Conservation (phyloP, 495 filamentous ascomycete genomes). For the Aspergillus steynii region DNA sequence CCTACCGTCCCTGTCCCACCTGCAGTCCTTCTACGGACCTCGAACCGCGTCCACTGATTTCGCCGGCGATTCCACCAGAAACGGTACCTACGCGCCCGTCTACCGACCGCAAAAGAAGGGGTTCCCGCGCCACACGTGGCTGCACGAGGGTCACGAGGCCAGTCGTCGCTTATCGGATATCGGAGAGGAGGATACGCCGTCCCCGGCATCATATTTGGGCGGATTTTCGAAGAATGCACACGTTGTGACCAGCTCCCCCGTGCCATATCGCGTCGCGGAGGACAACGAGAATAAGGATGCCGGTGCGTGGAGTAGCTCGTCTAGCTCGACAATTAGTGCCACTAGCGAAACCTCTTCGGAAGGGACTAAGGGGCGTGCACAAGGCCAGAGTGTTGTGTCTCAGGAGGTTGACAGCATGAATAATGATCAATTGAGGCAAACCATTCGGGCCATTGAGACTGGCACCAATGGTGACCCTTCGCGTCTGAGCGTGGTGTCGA, state of each 20-base stretch:
- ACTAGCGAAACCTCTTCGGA: conserved; percentile 31
- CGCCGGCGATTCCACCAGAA: conserved; percentile 17
- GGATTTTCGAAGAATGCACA: conserved; percentile 19
- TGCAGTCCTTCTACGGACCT: conserved; percentile 33
- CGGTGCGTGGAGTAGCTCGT: conserved; percentile 34
- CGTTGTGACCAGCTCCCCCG: conserved; percentile 18
- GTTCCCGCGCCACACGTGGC: conserved; percentile 47
- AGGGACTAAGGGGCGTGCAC: conserved; percentile 16
- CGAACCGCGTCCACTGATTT: conserved; percentile 23
- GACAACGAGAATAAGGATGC: conserved; percentile 20
- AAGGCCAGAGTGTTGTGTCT: conserved; percentile 16
- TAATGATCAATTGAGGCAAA: conserved; percentile 13
- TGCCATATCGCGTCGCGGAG: conserved; percentile 12
- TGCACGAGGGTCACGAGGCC: conserved; percentile 54
- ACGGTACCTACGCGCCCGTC: conserved; percentile 2
- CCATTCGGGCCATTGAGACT: conserved; percentile 4
- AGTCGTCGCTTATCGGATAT: conserved; percentile 71
- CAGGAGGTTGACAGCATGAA: conserved; percentile 13
- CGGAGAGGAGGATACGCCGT: conserved; percentile 56
- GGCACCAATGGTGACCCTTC: conserved; percentile 13
- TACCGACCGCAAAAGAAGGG: conserved; percentile 32
- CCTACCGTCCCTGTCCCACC: conserved; percentile 38
- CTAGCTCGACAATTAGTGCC: conserved; percentile 43
- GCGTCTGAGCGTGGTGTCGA: conserved; percentile 19
- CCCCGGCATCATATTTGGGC: conserved; percentile 24